Evolutionary conservation across 1,284 basidiomycete genomes (phyloP).

Genomic region (Ceratobasidium sp.): DNA sequence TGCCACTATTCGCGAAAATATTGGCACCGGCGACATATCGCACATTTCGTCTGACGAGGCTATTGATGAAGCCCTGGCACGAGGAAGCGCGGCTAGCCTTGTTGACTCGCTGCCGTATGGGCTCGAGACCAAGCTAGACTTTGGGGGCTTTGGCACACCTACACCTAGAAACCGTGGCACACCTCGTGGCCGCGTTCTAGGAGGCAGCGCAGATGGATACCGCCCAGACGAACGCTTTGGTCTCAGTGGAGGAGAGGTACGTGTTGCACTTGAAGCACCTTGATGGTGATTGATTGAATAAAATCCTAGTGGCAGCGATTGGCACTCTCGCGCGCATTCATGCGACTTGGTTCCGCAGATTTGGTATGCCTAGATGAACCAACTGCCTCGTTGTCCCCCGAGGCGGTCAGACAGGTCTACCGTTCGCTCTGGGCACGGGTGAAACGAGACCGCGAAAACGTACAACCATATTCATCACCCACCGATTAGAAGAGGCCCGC

Average conservation of each 20-base stretch:
- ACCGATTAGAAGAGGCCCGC: conserved; percentile 78
- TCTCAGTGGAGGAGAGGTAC: conserved; percentile 33
- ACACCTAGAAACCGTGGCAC: conserved; percentile 17
- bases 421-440: conserved; percentile 26
- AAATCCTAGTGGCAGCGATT: conserved; percentile 80
- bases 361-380: conserved; percentile 74
- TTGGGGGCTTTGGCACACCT: conserved; percentile 57
- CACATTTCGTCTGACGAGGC: conserved; percentile 50
- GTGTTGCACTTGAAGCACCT: neutral
- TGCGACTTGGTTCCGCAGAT: conserved; percentile 78
- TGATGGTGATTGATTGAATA: conserved; percentile 32
- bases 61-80: conserved; percentile 65
- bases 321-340: conserved; percentile 82
- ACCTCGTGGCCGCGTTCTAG: conserved; percentile 10
- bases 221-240: conserved; percentile 24
- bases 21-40: conserved; percentile 72
- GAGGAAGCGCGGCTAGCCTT: conserved; percentile 70
- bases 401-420: conserved; percentile 53
- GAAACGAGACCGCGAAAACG: conserved; percentile 52
- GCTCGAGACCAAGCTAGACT: conserved; percentile 69
- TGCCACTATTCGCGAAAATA: conserved; percentile 74
- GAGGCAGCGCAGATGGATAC: conserved; percentile 9
- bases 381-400: conserved; percentile 71
- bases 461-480: conserved; percentile 84
- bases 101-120: conserved; percentile 69